Conservation (phyloP, 805 yeast genomes). For the Yamadazyma nakazawae region DNA sequence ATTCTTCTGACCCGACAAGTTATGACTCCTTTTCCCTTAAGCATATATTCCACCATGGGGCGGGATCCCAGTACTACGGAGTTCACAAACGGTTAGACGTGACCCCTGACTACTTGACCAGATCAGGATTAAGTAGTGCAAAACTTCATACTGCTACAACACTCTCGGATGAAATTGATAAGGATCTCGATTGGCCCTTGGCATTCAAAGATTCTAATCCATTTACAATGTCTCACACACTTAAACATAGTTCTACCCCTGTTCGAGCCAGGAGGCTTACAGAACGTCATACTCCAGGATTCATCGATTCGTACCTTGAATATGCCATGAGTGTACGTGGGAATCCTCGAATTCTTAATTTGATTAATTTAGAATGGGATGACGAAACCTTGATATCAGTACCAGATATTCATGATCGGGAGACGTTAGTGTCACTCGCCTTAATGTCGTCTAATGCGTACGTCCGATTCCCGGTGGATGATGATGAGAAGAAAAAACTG, state of each 20-base stretch:
- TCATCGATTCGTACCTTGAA: conserved; percentile 61
- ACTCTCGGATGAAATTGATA: conserved; percentile 19
- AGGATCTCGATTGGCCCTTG: conserved; percentile 36
- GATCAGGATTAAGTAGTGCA: conserved; percentile 5
- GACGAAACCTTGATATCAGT: conserved; percentile 47
- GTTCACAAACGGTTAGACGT: conserved; percentile 51
- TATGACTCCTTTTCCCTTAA: conserved; percentile 30
- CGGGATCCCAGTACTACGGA: conserved; percentile 38
- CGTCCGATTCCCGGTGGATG: conserved; percentile 64
- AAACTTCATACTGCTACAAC: background rate
- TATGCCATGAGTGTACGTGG: conserved; percentile 48
- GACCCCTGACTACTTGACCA: conserved; percentile 35
- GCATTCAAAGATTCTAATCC: conserved; percentile 33
- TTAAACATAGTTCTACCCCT: conserved; percentile 17
- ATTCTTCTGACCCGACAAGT: too few relatives aligned
- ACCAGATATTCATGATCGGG: conserved; percentile 75
- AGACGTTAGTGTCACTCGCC: conserved; percentile 73
- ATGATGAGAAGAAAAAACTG: conserved; percentile 47
- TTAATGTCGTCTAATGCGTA: conserved; percentile 89
- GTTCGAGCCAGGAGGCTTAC: conserved; percentile 25
- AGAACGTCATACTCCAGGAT: conserved; percentile 51
- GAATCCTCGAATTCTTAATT: conserved; percentile 30
- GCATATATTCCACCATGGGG: conserved; percentile 62
- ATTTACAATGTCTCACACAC: conserved; percentile 34
- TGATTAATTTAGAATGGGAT: conserved; percentile 61